Base-by-base conservation (phyloP, 2,329 filamentous ascomycete genomes). In the Epichloe amarillans region DNA sequence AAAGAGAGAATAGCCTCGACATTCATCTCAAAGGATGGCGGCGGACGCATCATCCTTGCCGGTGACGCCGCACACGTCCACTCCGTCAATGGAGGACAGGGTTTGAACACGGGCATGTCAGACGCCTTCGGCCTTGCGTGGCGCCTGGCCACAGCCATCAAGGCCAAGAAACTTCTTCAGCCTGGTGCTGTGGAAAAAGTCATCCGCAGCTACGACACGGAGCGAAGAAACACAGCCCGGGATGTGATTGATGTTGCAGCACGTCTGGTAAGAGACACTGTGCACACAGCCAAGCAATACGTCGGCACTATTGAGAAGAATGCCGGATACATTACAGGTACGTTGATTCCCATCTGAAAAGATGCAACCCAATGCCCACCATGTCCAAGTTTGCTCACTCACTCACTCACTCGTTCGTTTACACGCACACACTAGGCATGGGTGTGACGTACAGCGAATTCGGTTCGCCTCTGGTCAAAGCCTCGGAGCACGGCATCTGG, bases 31-130 rank as follows among this genome's bases (percentile, higher is more conserved):
- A 63, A 59, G 15, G 58, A 63, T 38, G 69, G 70, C 8, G 55
- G 59, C 4, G 74, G 72, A 3, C 68, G 73, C 8, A 65, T 75
- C 4, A 69, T 79, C 43, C 63, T 80, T 0, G 75, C 72, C 6
- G 77, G 77, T 3, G 78, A 81, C 50, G 75, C 76, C 0, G 75
- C 74, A 0, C 77, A 81, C 50, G 75, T 76, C 3, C 75, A 79
- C 52, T 75, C 69, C 1, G 74, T 75, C 37, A 74, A 76, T 8
- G 77, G 76, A 0, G 77, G 76, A 0, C 76, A 80, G 54, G 77
- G 78, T 0, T 68, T 80, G 56, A 81, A 81, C 55, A 80, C 76
- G 0, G 77, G 77, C 3, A 69, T 80, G 35, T 71, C 74, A 5
- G 77, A 80, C 57, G 74, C 76, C 0, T 73, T 78, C 30, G 75